These are phyloP conservation scores for Hanseniaspora lachancei DNA, from an alignment of 805 yeast species.

Conservation along the genomic window DNA sequence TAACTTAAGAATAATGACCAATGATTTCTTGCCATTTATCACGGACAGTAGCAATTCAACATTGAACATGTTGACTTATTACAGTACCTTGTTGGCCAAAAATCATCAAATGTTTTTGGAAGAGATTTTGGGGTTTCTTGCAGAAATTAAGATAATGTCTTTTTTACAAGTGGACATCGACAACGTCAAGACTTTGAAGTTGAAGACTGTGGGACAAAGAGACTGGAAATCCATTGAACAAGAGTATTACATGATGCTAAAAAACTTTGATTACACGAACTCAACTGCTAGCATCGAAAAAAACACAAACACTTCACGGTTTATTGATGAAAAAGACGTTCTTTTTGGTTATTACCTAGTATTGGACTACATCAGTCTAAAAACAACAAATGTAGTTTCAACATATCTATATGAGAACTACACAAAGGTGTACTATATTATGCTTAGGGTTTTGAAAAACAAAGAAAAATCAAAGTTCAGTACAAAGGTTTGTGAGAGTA, in stretches of 20 bases:
- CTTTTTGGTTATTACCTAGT: neutral
- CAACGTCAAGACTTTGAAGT: neutral
- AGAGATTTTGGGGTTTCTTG: neutral
- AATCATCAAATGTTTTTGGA: neutral
- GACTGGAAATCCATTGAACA: neutral
- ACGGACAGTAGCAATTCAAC: neutral
- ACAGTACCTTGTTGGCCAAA: neutral
- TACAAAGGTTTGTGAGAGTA: neutral
- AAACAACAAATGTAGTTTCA: neutral
- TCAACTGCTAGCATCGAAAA: neutral
- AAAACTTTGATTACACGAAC: neutral
- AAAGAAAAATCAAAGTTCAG: neutral
- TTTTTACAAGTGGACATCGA: neutral
- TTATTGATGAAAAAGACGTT: neutral
- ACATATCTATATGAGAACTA: conserved; percentile 10
- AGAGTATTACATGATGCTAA: neutral
- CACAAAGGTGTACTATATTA: conserved; percentile 3
- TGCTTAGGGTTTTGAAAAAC: neutral
- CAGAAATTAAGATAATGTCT: neutral
- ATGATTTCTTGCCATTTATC: neutral
- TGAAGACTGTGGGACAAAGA: neutral
- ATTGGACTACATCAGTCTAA: neutral
- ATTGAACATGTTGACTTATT: conserved; percentile 2
- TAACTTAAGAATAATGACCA: neutral
- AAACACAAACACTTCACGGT: neutral